A percentile compares a stretch with the other conserved stretches of the same genome.
Evolutionary conservation across 1,284 basidiomycete genomes (phyloP).

Genomic region (Marasmius tenuissimus): DNA sequence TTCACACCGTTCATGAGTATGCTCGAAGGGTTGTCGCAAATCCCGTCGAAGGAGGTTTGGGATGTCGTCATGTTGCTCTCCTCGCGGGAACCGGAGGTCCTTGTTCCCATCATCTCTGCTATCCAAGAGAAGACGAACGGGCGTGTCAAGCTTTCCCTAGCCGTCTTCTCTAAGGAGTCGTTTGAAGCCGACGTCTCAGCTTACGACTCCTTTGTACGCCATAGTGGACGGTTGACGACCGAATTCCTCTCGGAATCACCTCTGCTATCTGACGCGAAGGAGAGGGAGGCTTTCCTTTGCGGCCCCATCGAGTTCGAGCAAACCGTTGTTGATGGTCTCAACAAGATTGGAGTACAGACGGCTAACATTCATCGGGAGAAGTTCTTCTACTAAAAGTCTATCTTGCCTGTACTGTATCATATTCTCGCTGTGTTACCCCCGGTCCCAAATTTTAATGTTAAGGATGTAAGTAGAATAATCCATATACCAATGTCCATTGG

Average conservation of each 20-base stretch:
- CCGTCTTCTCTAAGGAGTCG: conserved; percentile 5
- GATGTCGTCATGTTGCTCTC: conserved; percentile 47
- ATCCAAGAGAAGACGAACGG: conserved; percentile 22
- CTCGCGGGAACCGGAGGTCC: conserved; percentile 48
- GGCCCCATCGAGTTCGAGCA: conserved; percentile 38
- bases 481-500: too few relatives aligned
- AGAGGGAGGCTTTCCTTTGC: conserved; percentile 34
- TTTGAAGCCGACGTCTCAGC: neutral
- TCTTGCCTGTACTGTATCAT: neutral
- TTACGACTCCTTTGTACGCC: conserved; percentile 19
- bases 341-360: conserved; percentile 25
- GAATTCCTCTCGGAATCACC: conserved; percentile 23
- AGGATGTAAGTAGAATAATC: too few relatives aligned
- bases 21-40: conserved; percentile 31
- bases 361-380: conserved; percentile 32
- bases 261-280: conserved; percentile 13
- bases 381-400: conserved; percentile 34
- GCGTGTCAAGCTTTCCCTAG: neutral
- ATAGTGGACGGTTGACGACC: conserved; percentile 26
- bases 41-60: conserved; percentile 18
- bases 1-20: conserved; percentile 59
- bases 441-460: too few relatives aligned
- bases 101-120: conserved; percentile 35
- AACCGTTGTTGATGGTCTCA: conserved; percentile 27
- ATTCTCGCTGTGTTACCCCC: neutral